Conservation (phyloP, 2,329 filamentous ascomycete species). For the Pleoardoris graminearum region DNA sequence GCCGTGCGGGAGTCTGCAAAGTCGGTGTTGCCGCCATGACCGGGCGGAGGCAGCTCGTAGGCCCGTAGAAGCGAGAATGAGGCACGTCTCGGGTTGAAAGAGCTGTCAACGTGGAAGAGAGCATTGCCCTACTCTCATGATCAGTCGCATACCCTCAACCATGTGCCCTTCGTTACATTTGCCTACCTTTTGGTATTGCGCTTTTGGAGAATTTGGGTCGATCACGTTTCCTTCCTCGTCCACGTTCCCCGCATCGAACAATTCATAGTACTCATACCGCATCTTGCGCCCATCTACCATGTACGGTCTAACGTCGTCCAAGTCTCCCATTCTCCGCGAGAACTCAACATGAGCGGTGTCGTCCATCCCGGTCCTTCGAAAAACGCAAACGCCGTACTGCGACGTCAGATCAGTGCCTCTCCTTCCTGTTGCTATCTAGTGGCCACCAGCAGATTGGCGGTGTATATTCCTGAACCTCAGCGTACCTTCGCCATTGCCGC, state of each 20-base stretch:
- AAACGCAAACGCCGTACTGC: constrained; percentile 57
- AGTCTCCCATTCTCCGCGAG: constrained; percentile 56
- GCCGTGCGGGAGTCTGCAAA: constrained; percentile 28
- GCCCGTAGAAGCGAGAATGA: constrained; percentile 25
- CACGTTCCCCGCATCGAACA: constrained; percentile 63
- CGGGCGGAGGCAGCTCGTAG: constrained; percentile 23
- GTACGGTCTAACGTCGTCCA: constrained; percentile 59
- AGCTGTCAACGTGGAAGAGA: constrained; percentile 27
- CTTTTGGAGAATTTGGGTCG: constrained; percentile 46
- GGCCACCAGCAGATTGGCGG: not conserved
- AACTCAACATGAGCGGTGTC: constrained; percentile 58
- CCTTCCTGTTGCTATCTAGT: not conserved
- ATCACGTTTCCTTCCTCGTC: constrained; percentile 52
- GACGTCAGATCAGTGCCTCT: not conserved
- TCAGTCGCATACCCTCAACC: not conserved
- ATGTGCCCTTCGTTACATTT: not conserved
- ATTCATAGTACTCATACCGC: constrained; percentile 53
- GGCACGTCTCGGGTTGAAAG: constrained; percentile 27
- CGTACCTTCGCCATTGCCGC: constrained; percentile 27
- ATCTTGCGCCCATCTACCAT: constrained; percentile 50
- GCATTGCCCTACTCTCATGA: constrained; percentile 39
- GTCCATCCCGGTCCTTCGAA: constrained; percentile 55
- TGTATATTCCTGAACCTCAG: not conserved
- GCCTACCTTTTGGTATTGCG: constrained; percentile 39
- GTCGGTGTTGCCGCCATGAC: constrained; percentile 28